Percentiles rank a stretch among this genome's conserved stretches.
phyloP scores from a whole-genome alignment of 441 rosid species.

The Mallotus japonicus region DNA sequence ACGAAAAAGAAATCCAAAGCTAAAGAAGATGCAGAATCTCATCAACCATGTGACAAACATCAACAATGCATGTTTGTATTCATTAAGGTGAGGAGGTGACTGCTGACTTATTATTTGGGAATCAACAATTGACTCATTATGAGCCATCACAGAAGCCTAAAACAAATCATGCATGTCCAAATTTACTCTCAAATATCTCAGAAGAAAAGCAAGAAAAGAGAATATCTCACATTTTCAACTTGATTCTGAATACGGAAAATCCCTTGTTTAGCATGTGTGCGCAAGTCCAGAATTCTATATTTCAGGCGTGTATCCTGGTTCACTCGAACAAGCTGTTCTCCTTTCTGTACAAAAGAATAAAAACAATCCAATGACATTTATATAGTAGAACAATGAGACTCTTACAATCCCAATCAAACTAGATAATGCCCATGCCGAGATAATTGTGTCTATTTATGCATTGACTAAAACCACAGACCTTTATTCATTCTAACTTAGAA shows the following conservation, averaged over 20 bases:
- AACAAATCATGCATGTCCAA: too few species aligned
- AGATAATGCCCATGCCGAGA: background rate
- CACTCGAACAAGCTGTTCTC: conserved; percentile 61
- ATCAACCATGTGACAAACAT: too few species aligned
- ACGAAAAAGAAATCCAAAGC: too few species aligned
- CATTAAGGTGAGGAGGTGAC: too few species aligned
- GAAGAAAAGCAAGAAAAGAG: background rate
- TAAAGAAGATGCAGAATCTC: too few species aligned
- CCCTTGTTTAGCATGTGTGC: conserved; percentile 85
- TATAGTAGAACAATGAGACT: background rate
- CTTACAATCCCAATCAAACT: background rate
- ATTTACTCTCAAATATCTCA: too few species aligned
- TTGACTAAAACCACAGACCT: background rate
- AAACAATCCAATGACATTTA: background rate
- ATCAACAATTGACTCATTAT: too few species aligned
- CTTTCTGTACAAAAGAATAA: conserved; percentile 37
- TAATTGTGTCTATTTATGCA: background rate
- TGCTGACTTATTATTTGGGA: too few species aligned
- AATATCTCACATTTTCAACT: conserved; percentile 47
- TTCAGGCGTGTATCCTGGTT: conserved; percentile 85
- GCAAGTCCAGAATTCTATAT: conserved; percentile 62
- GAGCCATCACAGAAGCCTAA: too few species aligned
- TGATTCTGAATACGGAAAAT: conserved; percentile 67
- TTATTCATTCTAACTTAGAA: background rate
- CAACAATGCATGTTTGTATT: too few species aligned